Percentiles rank a stretch among this genome's conserved stretches.
Conservation (phyloP, 352 stramenopile genomes). For the Pythium aristosporum region DNA sequence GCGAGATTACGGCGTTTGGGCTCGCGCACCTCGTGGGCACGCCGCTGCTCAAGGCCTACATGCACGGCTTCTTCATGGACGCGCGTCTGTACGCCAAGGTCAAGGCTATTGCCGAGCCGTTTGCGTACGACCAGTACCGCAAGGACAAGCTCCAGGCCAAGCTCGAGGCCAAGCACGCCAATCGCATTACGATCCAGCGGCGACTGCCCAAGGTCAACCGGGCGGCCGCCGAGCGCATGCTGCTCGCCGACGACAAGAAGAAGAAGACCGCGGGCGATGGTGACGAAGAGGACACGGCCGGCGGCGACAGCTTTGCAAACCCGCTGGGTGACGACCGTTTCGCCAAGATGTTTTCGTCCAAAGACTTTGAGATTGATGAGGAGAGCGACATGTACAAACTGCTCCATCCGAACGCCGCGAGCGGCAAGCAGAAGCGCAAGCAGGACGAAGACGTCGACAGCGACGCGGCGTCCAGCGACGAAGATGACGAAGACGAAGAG, state of each 20-base stretch:
- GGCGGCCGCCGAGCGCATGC: slow-evolving; percentile 81
- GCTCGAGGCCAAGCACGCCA: slow-evolving; percentile 84
- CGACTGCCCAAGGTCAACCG: slow-evolving; percentile 91
- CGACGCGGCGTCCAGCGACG: slow-evolving; percentile 71
- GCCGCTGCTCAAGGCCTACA: slow-evolving; percentile 97
- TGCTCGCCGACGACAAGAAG: slow-evolving; percentile 72
- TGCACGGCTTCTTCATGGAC: slow-evolving; percentile 99
- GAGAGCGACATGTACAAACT: slow-evolving; percentile 95
- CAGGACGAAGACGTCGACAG: slow-evolving; percentile 92
- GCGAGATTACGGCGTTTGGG: slow-evolving; percentile 95
- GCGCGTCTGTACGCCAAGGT: slow-evolving; percentile 97
- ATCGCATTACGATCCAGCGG: slow-evolving; percentile 89
- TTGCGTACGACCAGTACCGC: slow-evolving; percentile 97
- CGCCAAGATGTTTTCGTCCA: slow-evolving; percentile 95
- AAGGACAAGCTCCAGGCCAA: slow-evolving; percentile 97
- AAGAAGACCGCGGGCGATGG: slow-evolving; percentile 39
- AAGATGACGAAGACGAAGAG: slow-evolving; percentile 57
- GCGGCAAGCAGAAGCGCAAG: slow-evolving; percentile 39
- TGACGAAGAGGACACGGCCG: slow-evolving; percentile 24
- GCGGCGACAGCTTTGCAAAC: slow-evolving; percentile 54
- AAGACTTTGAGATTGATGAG: slow-evolving; percentile 98
- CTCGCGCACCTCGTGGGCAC: slow-evolving; percentile 98
- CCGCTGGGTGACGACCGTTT: slow-evolving; percentile 97
- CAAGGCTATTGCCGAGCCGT: slow-evolving; percentile 95
- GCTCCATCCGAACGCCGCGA: slow-evolving; percentile 92